Base-by-base conservation (phyloP, 2,329 filamentous ascomycete genomes). In the Microcyclospora tardicrescens region DNA sequence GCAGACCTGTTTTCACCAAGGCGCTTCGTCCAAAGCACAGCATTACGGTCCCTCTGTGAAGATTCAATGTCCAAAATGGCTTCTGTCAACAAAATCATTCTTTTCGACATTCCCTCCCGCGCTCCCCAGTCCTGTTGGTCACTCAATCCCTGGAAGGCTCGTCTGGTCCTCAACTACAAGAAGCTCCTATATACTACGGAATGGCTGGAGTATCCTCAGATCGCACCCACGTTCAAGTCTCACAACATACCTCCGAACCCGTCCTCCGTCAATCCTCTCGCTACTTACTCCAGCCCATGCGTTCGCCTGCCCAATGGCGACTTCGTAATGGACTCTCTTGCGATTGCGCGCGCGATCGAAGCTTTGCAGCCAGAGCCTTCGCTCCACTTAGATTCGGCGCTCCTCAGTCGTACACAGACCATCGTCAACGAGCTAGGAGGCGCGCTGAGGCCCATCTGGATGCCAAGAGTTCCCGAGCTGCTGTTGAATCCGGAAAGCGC, bases 81-180 rank as follows among this genome's bases (percentile, higher is more conserved):
- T 8, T 24, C 19, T 8, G 8, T 5, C 19, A 24, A 54, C 24
- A 54, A 65, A 44, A 62, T 79, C 29, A 61, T 72, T 8, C 55
- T 84, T 2, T 81, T 74, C 47, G 79, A 84, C 54, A 57, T 84
- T 2, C 72, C 77, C 2, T 75, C 66, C 57, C 70, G 65, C 52
- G 59, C 61, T 14, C 12, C 12, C 4, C 62, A 61, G 12, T 60
- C 59, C 6, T 53, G 62, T 36, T 84, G 80, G 80, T 79, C 77
- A 1, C 60, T 73, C 34, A 84, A 84, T 54, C 72, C 79, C 1
- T 84, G 78, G 79, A 84, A 80, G 61, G 79, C 73, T 33, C 76
- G 80, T 1, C 59, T 84, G 40, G 54, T 71, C 2, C 61, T 84
- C 33, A 84, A 83, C 60, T 81, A 69, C 61, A 84, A 84, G 55